These are phyloP conservation scores for Lophium mytilinum DNA, from an alignment of 495 filamentous ascomycete species.

Conservation along the genomic window DNA sequence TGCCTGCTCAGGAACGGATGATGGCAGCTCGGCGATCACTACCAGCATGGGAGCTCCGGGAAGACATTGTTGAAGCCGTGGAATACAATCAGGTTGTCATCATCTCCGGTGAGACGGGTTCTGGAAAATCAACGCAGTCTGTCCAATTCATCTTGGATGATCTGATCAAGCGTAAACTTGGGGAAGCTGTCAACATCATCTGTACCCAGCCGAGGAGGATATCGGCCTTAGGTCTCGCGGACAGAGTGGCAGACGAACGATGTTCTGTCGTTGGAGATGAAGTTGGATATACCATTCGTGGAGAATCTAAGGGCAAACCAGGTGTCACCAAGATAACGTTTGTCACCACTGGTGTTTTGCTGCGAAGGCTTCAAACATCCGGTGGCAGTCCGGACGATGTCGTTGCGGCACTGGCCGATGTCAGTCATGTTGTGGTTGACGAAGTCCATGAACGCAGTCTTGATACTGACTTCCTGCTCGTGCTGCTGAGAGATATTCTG, in stretches of 20 bases:
- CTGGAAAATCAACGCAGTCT: slow-evolving; percentile 92
- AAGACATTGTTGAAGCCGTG: slow-evolving; percentile 66
- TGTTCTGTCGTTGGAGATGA: slow-evolving; percentile 76
- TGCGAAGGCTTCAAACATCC: slow-evolving; percentile 79
- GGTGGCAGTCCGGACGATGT: slow-evolving; percentile 70
- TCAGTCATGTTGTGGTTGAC: slow-evolving; percentile 92
- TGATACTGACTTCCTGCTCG: slow-evolving; percentile 90
- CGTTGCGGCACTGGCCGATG: slow-evolving; percentile 63
- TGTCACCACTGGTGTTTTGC: slow-evolving; percentile 92
- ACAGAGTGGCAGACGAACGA: slow-evolving; percentile 88
- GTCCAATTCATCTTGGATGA: slow-evolving; percentile 95
- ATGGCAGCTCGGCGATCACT: slow-evolving; percentile 57
- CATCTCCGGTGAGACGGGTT: slow-evolving; percentile 93
- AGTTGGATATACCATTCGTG: slow-evolving; percentile 89
- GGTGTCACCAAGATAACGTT: slow-evolving; percentile 84
- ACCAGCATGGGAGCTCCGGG: slow-evolving; percentile 80
- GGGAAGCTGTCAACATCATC: slow-evolving; percentile 77
- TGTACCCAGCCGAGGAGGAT: slow-evolving; percentile 94
- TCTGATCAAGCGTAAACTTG: slow-evolving; percentile 67
- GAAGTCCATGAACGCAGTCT: slow-evolving; percentile 95
- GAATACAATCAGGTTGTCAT: slow-evolving; percentile 77
- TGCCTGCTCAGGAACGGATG: slow-evolving; percentile 60
- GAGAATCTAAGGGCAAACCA: slow-evolving; percentile 64
- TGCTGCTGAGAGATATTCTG: slow-evolving; percentile 79
- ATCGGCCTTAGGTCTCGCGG: slow-evolving; percentile 86